A percentile compares a stretch with the other conserved stretches of the same genome.
phyloP scores from a whole-genome alignment of 371 early-diverging fungal genomes.

The Blakeslea trispora region DNA sequence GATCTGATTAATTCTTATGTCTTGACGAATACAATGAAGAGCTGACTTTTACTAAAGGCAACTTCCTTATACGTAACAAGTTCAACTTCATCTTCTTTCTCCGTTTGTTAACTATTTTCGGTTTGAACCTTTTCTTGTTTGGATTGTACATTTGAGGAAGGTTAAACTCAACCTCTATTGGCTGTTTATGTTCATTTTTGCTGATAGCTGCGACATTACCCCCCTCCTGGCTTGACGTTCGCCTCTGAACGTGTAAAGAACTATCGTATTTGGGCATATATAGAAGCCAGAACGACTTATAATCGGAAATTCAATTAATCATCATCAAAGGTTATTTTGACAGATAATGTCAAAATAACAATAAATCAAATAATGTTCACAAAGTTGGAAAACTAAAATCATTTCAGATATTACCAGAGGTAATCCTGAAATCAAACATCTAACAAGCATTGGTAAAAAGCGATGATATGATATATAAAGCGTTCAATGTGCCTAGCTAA shows the following conservation, averaged over 20 bases:
- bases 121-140: background rate
- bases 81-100: background rate
- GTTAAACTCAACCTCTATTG: background rate
- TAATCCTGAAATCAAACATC: no score
- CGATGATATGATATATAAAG: no score
- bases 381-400: no score
- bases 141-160: background rate
- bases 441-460: no score
- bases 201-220: slow-evolving; percentile 5
- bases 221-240: slow-evolving; percentile 10
- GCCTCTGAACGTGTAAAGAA: slow-evolving; percentile 7
- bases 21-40: background rate
- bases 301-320: no score
- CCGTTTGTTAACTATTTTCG: background rate
- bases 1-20: background rate
- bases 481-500: no score
- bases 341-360: no score
- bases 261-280: no score
- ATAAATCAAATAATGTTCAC: no score
- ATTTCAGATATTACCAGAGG: no score
- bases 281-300: no score
- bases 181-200: background rate
- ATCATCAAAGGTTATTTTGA: no score
- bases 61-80: background rate
- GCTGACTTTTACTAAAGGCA: background rate